Evolutionary conservation across 2,329 filamentous ascomycete species (phyloP).

Genomic region (Colletotrichum cereale): DNA sequence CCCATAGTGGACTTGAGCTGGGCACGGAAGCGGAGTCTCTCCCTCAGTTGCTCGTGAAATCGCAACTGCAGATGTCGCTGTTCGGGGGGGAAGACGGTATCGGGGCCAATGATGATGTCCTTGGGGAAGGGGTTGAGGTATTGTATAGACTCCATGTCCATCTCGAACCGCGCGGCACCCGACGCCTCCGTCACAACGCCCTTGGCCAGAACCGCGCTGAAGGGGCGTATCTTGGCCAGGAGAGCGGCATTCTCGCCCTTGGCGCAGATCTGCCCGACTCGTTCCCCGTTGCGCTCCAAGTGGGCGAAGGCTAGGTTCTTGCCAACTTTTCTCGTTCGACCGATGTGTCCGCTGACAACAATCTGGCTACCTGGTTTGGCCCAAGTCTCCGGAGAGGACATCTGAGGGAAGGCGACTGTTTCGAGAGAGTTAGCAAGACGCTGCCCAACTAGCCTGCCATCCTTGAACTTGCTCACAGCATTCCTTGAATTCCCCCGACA

Average conservation of each 20-base stretch:
- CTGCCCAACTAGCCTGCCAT: background rate
- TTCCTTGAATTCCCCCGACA: slow-evolving; percentile 36
- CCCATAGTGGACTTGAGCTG: slow-evolving; percentile 66
- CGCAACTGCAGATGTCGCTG: slow-evolving; percentile 88
- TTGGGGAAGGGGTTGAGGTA: slow-evolving; percentile 80
- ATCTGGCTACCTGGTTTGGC: slow-evolving; percentile 54
- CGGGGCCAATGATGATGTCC: slow-evolving; percentile 81
- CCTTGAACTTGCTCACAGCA: slow-evolving; percentile 29
- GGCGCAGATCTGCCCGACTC: slow-evolving; percentile 60
- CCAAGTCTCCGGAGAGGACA: slow-evolving; percentile 46
- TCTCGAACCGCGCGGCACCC: slow-evolving; percentile 58
- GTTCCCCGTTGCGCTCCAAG: slow-evolving; percentile 50
- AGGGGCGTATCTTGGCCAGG: slow-evolving; percentile 61
- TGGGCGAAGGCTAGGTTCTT: slow-evolving; percentile 80
- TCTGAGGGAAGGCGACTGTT: slow-evolving; percentile 48
- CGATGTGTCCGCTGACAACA: slow-evolving; percentile 78
- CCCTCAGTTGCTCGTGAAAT: slow-evolving; percentile 74
- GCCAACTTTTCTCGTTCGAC: slow-evolving; percentile 74
- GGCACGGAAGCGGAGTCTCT: slow-evolving; percentile 79
- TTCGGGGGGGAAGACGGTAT: slow-evolving; percentile 79
- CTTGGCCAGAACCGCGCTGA: slow-evolving; percentile 65
- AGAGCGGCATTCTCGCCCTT: slow-evolving; percentile 53
- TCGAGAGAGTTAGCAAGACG: background rate
- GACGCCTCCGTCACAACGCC: slow-evolving; percentile 47
- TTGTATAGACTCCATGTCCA: slow-evolving; percentile 72